Base-by-base conservation (phyloP, 2,329 filamentous ascomycete species). In the Penicillium olsonii region DNA sequence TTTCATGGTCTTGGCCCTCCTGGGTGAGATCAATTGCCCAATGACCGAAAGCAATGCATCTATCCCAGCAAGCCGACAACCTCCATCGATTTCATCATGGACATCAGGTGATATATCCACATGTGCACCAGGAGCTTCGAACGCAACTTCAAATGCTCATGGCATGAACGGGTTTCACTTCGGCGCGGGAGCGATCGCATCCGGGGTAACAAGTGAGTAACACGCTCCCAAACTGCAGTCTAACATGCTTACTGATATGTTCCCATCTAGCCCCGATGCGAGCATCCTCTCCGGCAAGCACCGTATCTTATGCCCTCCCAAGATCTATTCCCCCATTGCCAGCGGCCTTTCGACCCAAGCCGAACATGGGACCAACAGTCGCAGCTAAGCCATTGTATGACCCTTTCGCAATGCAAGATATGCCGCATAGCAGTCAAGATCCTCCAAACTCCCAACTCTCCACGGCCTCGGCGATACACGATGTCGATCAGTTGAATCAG, bases 1-100 rank as follows among this genome's bases (percentile, higher is more conserved):
- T 52, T 71, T 70, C 41, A 66, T 67, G 17, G 69, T 69, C 2
- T 57, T 77, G 35, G 64, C 70, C 5, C 65, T 75, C n/a, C 58
- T 77, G 2, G 67, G 67, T 22, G 65, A 69, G 35, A 68, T 70
- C 33, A 68, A 71, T 29, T 76, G 75, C 50, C 73, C 71, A n/a
- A 67, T 75, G 29, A 70, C 68, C 9, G 73, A 75, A 46, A 67
- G 72, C 12, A 67, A 60, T 15, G 55, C 60, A 34, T 56, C 64
- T 22, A 34, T 53, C 15, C 64, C 55, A 42, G 48, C 55, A 18
- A 44, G 50, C 22, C 52, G 53, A 42, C 57, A 57, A 44, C 54
- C 57, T 14, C 53, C 61, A 18, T 61, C 59, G 1, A 65, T 67
- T 2, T 63, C 66, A 8, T 67, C 67, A 14, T 66, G 59, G 56